Conservation (phyloP, 805 yeast species). For the Candida hispaniensis region DNA sequence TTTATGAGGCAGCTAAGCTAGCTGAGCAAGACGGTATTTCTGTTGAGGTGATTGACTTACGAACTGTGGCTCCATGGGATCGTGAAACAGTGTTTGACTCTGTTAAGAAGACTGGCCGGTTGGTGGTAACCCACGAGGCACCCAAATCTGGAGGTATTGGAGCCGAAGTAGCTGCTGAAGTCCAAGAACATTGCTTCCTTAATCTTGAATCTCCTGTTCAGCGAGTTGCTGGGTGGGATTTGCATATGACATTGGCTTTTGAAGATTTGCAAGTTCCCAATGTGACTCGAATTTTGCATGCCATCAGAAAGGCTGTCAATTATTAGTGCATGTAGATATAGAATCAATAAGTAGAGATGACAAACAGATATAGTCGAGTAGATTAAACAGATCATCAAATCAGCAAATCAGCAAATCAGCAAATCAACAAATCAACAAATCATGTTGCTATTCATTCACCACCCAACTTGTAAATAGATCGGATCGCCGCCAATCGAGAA, state of each 20-base stretch:
- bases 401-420: no score
- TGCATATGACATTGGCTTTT: constrained; percentile 91
- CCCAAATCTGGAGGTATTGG: constrained; percentile 91
- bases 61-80: constrained; percentile 89
- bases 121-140: constrained; percentile 79
- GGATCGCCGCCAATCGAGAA: no score
- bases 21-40: constrained; percentile 70
- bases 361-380: no score
- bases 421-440: no score
- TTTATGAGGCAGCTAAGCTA: constrained; percentile 70
- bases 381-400: no score
- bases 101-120: constrained; percentile 80
- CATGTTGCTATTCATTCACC: no score
- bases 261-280: constrained; percentile 97
- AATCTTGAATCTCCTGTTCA: constrained; percentile 89
- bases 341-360: no score
- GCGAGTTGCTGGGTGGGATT: constrained; percentile 94
- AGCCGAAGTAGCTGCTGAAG: constrained; percentile 86
- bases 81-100: constrained; percentile 67
- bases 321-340: no score
- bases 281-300: constrained; percentile 28
- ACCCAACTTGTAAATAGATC: no score
- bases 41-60: constrained; percentile 79
- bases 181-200: constrained; percentile 90
- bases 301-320: constrained; percentile 24